phyloP scores from a whole-genome alignment of 331 rosid species.

The Spiraea crenata region DNA sequence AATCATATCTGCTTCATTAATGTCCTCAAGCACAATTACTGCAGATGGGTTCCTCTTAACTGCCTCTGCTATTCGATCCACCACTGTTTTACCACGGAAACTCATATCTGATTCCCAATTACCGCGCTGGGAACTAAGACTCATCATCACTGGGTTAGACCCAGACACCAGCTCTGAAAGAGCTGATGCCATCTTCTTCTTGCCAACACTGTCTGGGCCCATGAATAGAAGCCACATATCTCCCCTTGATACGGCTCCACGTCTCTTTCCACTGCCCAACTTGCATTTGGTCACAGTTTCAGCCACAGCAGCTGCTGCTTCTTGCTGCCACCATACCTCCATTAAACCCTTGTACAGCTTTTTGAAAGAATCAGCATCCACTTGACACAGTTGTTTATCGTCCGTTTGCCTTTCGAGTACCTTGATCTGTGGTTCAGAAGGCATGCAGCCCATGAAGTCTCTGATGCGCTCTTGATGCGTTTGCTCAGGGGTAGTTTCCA shows the following conservation, averaged over 20 bases:
- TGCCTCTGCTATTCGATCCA: constrained; percentile 86
- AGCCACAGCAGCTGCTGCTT: constrained; percentile 84
- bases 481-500: constrained; percentile 36
- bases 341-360: constrained; percentile 59
- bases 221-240: constrained; percentile 83
- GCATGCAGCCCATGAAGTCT: constrained; percentile 63
- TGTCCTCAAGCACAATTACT: constrained; percentile 77
- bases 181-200: constrained; percentile 88
- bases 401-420: constrained; percentile 43
- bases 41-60: constrained; percentile 76
- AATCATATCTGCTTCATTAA: constrained; percentile 61
- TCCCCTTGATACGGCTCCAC: constrained; percentile 55
- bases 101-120: constrained; percentile 54
- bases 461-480: constrained; percentile 48
- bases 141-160: constrained; percentile 58
- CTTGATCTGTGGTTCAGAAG: constrained; percentile 68
- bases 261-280: constrained; percentile 66
- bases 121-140: constrained; percentile 51
- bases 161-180: constrained; percentile 76
- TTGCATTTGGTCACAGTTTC: constrained; percentile 67
- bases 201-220: constrained; percentile 88
- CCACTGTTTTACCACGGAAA: constrained; percentile 77
- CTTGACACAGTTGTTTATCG: constrained; percentile 37
- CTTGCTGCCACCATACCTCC: constrained; percentile 99
- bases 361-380: constrained; percentile 72